A percentile compares a stretch with the other conserved stretches of the same genome.
phyloP scores from a whole-genome alignment of 139 green algal species.

The Tetraselmis chui region DNA sequence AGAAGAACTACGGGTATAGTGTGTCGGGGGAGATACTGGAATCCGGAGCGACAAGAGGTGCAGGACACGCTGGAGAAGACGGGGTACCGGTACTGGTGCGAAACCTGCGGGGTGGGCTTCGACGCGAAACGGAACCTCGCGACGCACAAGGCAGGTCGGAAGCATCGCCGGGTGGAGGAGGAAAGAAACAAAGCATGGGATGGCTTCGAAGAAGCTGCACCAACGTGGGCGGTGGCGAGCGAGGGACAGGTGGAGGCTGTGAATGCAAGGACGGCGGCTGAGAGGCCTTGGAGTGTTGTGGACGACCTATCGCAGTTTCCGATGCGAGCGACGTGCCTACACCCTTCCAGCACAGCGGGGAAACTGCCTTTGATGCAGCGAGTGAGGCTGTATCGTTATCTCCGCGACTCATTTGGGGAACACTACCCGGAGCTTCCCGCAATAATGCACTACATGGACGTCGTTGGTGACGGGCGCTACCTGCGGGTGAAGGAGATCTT shows the following conservation, averaged over 20 bases:
- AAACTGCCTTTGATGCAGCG: not conserved
- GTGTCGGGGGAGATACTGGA: too few relatives aligned
- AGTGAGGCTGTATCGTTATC: not conserved
- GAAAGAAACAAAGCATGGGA: not conserved
- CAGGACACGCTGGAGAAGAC: not conserved
- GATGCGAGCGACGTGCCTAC: too few relatives aligned
- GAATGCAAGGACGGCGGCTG: not conserved
- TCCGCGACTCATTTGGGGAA: not conserved
- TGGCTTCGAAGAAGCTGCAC: not conserved
- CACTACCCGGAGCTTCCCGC: not conserved
- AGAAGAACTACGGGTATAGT: too few relatives aligned
- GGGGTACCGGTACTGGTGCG: not conserved
- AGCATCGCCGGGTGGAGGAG: not conserved
- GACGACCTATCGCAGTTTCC: not conserved
- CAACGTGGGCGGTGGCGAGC: not conserved
- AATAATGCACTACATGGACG: not conserved
- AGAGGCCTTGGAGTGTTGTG: not conserved
- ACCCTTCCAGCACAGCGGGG: not conserved
- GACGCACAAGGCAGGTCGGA: not conserved
- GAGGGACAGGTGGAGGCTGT: too few relatives aligned
- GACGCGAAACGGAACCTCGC: not conserved
- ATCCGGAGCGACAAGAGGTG: not conserved
- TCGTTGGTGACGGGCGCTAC: not conserved
- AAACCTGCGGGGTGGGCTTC: not conserved
- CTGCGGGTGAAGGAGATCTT: not conserved